A percentile compares a stretch with the other conserved stretches of the same genome.
These are phyloP conservation scores for Schizosaccharomyces osmophilus DNA, from an alignment of 805 yeast genomes.

Conservation along the genomic window DNA sequence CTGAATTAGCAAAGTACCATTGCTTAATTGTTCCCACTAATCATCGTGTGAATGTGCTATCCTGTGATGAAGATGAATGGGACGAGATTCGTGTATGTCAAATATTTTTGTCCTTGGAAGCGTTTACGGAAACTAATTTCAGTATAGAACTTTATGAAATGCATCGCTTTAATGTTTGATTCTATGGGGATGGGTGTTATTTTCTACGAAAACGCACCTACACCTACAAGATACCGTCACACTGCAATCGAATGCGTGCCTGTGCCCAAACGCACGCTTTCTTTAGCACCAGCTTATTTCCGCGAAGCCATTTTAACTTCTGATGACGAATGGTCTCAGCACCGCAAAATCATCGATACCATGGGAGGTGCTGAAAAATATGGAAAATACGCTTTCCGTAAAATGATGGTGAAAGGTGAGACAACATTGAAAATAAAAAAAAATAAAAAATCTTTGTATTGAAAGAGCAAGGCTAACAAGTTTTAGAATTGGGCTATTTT, in stretches of 20 bases:
- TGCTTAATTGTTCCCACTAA: conserved; percentile 20
- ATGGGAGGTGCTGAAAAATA: conserved; percentile 9
- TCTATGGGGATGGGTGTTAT: conserved; percentile 16
- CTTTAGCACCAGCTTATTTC: conserved; percentile 19
- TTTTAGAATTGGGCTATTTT: conserved; percentile 20
- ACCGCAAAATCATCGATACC: conserved; percentile 20
- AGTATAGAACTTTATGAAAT: conserved; percentile 17
- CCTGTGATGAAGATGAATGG: conserved; percentile 21
- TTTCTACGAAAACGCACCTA: conserved; percentile 23
- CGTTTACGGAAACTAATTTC: not conserved
- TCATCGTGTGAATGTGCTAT: conserved; percentile 19
- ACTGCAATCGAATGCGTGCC: conserved; percentile 23
- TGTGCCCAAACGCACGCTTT: conserved; percentile 15
- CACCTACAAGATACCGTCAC: conserved; percentile 14
- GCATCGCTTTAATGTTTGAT: conserved; percentile 19
- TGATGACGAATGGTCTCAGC: conserved; percentile 19
- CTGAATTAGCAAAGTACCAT: conserved; percentile 16
- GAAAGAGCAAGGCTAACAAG: conserved; percentile 18
- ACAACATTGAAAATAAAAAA: conserved; percentile 2
- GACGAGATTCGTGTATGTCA: conserved; percentile 16
- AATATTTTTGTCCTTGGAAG: not conserved
- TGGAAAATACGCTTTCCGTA: conserved; percentile 10
- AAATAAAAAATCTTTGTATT: conserved; percentile 10
- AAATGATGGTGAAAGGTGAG: conserved; percentile 9
- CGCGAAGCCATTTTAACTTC: conserved; percentile 18